Conservation (phyloP, 2,329 filamentous ascomycete genomes). For the Epichloe sp. region DNA sequence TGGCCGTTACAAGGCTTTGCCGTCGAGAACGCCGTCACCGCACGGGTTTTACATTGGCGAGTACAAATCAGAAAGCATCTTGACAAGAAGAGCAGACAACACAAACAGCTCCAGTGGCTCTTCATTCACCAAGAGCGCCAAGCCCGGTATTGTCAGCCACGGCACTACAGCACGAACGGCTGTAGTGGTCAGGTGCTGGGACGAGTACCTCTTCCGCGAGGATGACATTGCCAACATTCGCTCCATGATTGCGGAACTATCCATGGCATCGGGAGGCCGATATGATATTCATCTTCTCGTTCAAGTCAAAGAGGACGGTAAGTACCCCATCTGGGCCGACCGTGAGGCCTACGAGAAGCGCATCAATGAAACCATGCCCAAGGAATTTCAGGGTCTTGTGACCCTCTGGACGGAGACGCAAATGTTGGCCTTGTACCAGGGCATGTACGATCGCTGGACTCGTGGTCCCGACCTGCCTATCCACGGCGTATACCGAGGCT, state of each 20-base stretch:
- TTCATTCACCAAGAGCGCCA: conserved; percentile 2
- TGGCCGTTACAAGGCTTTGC: conserved; percentile 49
- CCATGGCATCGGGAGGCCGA: conserved; percentile 68
- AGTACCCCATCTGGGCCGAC: conserved; percentile 67
- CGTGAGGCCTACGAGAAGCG: conserved; percentile 52
- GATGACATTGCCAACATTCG: conserved; percentile 74
- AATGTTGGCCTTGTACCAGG: conserved; percentile 83
- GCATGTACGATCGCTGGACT: conserved; percentile 63
- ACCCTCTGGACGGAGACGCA: conserved; percentile 91
- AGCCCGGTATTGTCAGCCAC: conserved; percentile 1
- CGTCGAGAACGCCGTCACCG: conserved; percentile 24
- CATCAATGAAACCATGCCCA: conserved; percentile 56
- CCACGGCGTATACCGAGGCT: conserved; percentile 83
- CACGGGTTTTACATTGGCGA: conserved; percentile 36
- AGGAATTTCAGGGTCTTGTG: conserved; percentile 78
- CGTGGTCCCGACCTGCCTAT: conserved; percentile 58
- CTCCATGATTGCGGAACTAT: conserved; percentile 71
- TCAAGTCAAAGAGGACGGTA: conserved; percentile 66
- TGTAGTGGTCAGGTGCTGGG: conserved; percentile 72
- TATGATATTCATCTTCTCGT: conserved; percentile 80
- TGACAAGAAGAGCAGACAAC: neutral
- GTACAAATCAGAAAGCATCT: neutral
- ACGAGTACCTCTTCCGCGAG: conserved; percentile 63
- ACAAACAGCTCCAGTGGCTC: neutral
- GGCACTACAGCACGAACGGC: conserved; percentile 41